Base-by-base conservation (phyloP, 441 rosid genomes). In the Dalechampia spathulata region DNA sequence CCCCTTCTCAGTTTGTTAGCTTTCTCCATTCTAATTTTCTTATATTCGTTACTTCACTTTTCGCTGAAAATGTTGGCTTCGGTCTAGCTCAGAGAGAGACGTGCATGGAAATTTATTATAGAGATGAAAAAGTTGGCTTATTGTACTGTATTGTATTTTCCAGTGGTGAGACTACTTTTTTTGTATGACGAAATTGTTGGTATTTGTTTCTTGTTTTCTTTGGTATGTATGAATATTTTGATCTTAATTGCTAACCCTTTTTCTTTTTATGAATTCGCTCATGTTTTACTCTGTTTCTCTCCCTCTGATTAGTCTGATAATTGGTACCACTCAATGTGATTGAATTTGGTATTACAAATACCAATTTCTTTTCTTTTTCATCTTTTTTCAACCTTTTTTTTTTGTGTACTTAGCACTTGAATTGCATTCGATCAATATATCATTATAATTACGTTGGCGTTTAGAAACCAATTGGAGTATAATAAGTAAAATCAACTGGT, bases 81-180 rank as follows among this genome's bases (percentile, higher is more conserved):
- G 25, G 9, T 55, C 2, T 6, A 36, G 3, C 19, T 8, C 10
- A 36, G 39, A 10, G n/a, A 20, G 10, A 14, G 9, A 4, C 20
- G 5, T 15, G 11, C 19, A n/a, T 7, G 9, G 38, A 22, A 22
- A 6, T 22, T 51, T 36, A 6, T 22, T 36, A n/a, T 14, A 3
- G 57, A 21, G 2, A 15, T 22, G 25, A 15, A 23, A 53, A 37
- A n/a, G 57, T 52, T 52, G 39, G 52, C 42, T 52, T 52, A 10
- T 52, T 51, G 15, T 52, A 16, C 7, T 17, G 55, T 32, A 30
- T 30, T 10, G 30, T 30, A 13, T 10, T 17, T 39, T 30, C 39
- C 39, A n/a, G n/a, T n/a, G n/a, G n/a, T n/a, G n/a, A n/a, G n/a
- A n/a, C n/a, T n/a, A n/a, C n/a, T 4, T 50, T 23, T 12, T 30